Evolutionary conservation across 2,329 filamentous ascomycete genomes (phyloP), one percentile per base, ranked within the genome.

Genomic region (Aphanoascus verrucosus): DNA sequence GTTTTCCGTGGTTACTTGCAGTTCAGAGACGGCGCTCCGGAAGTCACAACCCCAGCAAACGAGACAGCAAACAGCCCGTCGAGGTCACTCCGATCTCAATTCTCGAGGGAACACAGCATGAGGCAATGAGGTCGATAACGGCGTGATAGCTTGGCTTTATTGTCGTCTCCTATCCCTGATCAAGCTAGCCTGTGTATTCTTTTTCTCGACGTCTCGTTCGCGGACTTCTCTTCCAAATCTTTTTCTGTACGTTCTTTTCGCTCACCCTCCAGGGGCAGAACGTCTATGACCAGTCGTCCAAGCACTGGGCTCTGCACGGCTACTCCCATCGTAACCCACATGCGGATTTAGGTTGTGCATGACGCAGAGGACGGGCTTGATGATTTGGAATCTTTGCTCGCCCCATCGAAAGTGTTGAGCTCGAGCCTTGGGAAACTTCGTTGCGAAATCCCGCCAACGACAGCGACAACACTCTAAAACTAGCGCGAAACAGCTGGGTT

Each of bases 321-420:
- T 17, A 3, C 17, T 42, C 49, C 40, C 49, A 31, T 28, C 23
- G 15, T 44, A 14, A 46, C 46, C 15, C 42, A 35, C 43, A 46
- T 52, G 42, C 50, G 46, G 49, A 38, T 52, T 52, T 52, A 52
- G 42, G 50, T 52, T 52, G 50, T 45, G 41, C 50, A 45, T 52
- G 32, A 46, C 40, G 50, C 50, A 34, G 41, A 34, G 9, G 35
- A 37, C 9, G 35, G 9, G 12, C 43, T 46, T 28, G 42, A 37
- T 52, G 50, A 52, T 52, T 52, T 52, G 50, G 50, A 52, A 52
- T 52, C 50, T 46, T 52, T 52, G 14, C 37, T 51, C 35, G 49
- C 38, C 40, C 37, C 47, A n/a, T 35, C 34, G 23, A 50, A 32
- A 38, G 48, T 50, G 37, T 50, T 17, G 38, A 51, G 28, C 49